phyloP scores from a whole-genome alignment of 2,329 filamentous ascomycete species.

The Daldinia sp. region DNA sequence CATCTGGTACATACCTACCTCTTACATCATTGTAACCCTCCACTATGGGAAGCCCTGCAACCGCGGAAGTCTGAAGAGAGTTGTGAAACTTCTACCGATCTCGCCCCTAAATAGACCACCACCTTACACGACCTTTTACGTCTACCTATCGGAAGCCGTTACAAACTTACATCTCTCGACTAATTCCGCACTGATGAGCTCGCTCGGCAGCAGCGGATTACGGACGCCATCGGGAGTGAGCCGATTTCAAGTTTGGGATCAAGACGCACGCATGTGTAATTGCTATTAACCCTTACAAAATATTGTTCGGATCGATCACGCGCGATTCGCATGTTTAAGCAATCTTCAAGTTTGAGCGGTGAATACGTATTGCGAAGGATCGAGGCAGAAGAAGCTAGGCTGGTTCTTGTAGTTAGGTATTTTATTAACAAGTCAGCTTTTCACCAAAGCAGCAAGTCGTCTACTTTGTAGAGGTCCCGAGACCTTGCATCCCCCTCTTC shows the following conservation, averaged over 20 bases:
- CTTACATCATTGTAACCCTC: conserved; percentile 30
- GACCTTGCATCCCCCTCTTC: conserved; percentile 29
- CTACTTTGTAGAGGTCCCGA: conserved; percentile 15
- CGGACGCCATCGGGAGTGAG: background rate
- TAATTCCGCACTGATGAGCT: background rate
- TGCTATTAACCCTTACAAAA: background rate
- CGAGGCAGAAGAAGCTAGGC: background rate
- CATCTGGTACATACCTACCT: too few relatives aligned
- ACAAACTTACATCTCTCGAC: background rate
- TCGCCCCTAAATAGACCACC: conserved; percentile 30
- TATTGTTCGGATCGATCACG: background rate
- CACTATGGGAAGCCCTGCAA: conserved; percentile 17
- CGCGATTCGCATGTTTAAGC: background rate
- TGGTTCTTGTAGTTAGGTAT: background rate
- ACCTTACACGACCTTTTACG: too few relatives aligned
- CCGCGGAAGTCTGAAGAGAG: conserved; percentile 26
- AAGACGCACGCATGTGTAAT: background rate
- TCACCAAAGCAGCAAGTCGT: conserved; percentile 10
- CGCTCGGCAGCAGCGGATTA: background rate
- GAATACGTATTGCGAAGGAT: background rate
- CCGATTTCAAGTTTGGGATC: background rate
- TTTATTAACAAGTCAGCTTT: conserved; percentile 3
- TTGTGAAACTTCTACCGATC: conserved; percentile 33
- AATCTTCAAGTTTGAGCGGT: background rate
- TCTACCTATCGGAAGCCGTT: conserved; percentile 9